Base-by-base conservation (phyloP, 1,139 yeast species). In the Yamadazyma siamensis region DNA sequence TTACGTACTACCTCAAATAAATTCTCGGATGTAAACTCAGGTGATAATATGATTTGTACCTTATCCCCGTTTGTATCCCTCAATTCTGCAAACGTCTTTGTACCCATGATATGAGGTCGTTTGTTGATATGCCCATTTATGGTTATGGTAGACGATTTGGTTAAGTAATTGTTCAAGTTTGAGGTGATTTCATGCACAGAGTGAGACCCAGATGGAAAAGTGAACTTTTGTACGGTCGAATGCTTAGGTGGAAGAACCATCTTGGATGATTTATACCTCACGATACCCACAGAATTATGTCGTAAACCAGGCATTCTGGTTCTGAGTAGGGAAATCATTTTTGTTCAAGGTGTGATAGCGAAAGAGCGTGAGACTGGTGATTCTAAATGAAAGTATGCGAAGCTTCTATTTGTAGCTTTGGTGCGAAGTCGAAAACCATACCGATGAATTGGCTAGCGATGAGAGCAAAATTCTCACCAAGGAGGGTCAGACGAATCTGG, bases 81-180 rank as follows among this genome's bases (percentile, higher is more conserved):
- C 15, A 89, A 55, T 20, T 73, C 77, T 2, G 84, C 94, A 63
- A 89, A 89, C 3, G 60, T 75, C 69, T 54, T 75, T 12, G 52
- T 50, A 6, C 71, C 57, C 49, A 60, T 49, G 3, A 62, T 45
- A 29, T 71, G 71, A 0, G 95, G 91, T 43, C 80, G 80, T 23
- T 74, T 67, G 47, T 86, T 77, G 15, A 89, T 71, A 84, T 95
- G 94, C 0, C 97, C 97, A 46, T 83, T 74, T 13, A 85, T 46
- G 2, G 65, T 58, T 8, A 72, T 58, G 2, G 13, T 5, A n/a
- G 35, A 34, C 3, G 30, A 27, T 12, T 29, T 33, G n/a, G 31
- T 32, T 26, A 41, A 36, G 15, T 31, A 46, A 13, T n/a, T 15
- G 7, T 42, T 48, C 10, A 50, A 26, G 11, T 48, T 33, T 9